Evolutionary conservation across 2,329 filamentous ascomycete species (phyloP).

Genomic region (Xylaria sp.): DNA sequence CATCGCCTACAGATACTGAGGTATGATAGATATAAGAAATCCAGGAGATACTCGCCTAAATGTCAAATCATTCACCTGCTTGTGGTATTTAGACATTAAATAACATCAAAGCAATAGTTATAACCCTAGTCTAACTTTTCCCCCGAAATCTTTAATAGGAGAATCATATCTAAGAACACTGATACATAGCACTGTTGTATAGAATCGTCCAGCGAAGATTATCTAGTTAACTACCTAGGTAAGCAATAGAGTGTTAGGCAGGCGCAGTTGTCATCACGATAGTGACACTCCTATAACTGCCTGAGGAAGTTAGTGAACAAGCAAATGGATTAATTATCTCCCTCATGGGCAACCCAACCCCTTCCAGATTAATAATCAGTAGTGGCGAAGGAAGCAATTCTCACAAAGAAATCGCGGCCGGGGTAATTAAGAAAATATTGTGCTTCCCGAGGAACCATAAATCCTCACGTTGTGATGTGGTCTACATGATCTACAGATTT

Average conservation of each 20-base stretch:
- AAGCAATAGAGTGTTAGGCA: neutral
- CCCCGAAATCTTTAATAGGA: neutral
- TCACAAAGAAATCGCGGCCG: neutral
- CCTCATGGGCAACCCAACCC: neutral
- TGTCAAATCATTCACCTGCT: neutral
- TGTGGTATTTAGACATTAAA: conserved; percentile 10
- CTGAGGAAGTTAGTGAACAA: neutral
- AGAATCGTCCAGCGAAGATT: neutral
- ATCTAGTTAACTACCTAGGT: neutral
- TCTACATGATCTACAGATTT: neutral
- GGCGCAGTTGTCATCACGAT: neutral
- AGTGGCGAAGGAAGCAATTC: neutral
- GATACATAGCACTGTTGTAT: neutral
- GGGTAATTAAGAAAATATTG: neutral
- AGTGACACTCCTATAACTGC: neutral
- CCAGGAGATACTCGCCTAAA: neutral
- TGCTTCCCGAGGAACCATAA: neutral
- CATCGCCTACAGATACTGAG: no score
- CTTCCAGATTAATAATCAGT: neutral
- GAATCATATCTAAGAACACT: neutral
- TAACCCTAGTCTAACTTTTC: neutral
- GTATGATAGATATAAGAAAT: no score
- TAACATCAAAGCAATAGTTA: neutral
- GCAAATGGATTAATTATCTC: neutral
- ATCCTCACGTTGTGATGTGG: neutral